phyloP scores from a whole-genome alignment of 352 stramenopile species.

The Globisporangium uncinulatum region DNA sequence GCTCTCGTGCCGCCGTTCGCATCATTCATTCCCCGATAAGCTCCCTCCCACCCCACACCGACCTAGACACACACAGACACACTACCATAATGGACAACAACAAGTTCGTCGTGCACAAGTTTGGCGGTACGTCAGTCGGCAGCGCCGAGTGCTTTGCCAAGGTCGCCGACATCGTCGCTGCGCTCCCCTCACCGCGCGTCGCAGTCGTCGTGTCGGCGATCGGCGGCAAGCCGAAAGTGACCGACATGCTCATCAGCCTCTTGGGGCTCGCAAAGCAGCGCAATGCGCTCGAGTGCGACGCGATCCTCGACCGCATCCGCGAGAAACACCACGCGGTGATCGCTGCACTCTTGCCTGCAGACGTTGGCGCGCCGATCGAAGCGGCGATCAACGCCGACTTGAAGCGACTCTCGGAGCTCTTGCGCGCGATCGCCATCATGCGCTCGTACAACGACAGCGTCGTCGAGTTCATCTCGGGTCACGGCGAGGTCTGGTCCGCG shows the following conservation, averaged over 20 bases:
- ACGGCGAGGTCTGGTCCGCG: slow-evolving; percentile 95
- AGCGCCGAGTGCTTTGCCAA: slow-evolving; percentile 90
- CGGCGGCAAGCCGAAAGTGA: slow-evolving; percentile 95
- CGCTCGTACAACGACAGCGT: slow-evolving; percentile 82
- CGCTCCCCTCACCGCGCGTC: slow-evolving; percentile 38
- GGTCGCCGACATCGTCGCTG: slow-evolving; percentile 65
- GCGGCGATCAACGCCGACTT: slow-evolving; percentile 58
- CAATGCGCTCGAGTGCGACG: slow-evolving; percentile 60
- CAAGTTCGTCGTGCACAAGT: slow-evolving; percentile 96
- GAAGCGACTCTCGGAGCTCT: slow-evolving; percentile 64
- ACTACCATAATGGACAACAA: slow-evolving; percentile 6
- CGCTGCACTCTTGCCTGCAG: slow-evolving; percentile 38
- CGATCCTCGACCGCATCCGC: slow-evolving; percentile 63
- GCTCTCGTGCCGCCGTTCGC: background rate
- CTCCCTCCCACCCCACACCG: too few species aligned
- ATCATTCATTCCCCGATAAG: background rate
- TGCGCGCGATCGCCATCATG: slow-evolving; percentile 87
- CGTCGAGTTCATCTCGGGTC: slow-evolving; percentile 92
- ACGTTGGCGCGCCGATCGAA: slow-evolving; percentile 50
- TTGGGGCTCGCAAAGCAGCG: slow-evolving; percentile 85
- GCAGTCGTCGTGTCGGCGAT: slow-evolving; percentile 93
- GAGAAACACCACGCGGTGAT: slow-evolving; percentile 81
- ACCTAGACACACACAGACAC: background rate
- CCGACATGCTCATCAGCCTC: slow-evolving; percentile 91
- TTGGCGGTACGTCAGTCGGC: slow-evolving; percentile 94